phyloP scores from a whole-genome alignment of 768 basidiomycete genomes.

The Auriscalpium vulgare region DNA sequence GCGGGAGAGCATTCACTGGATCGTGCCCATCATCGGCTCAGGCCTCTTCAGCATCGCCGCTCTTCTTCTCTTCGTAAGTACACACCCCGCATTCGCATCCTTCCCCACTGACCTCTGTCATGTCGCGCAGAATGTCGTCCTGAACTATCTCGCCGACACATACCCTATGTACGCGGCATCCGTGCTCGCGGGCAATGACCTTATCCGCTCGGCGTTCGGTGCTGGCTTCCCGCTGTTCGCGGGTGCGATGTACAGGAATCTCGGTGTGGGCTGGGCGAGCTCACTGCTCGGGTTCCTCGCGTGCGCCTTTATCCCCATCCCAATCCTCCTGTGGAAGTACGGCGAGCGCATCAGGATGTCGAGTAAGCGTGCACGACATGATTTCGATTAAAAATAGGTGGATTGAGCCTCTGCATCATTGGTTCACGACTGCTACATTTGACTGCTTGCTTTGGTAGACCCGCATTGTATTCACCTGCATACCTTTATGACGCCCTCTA shows the following conservation, averaged over 20 bases:
- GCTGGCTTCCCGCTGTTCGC: slow-evolving; percentile 5
- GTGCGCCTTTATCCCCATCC: slow-evolving; percentile 17
- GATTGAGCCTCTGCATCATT: no score
- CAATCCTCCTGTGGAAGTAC: not conserved
- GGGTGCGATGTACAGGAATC: slow-evolving; percentile 13
- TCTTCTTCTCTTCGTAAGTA: slow-evolving; percentile 22
- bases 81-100: slow-evolving; percentile 20
- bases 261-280: slow-evolving; percentile 16
- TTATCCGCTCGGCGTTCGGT: slow-evolving; percentile 20
- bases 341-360: not conserved
- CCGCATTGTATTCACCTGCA: no score
- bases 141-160: slow-evolving; percentile 22
- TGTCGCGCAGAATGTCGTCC: slow-evolving; percentile 5
- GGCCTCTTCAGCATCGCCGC: slow-evolving; percentile 22
- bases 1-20: slow-evolving; percentile 23
- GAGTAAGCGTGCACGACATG: not conserved
- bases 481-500: no score
- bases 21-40: slow-evolving; percentile 25
- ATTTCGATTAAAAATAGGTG: not conserved
- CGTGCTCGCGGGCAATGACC: slow-evolving; percentile 25
- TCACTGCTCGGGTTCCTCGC: slow-evolving; percentile 20
- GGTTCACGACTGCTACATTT: no score
- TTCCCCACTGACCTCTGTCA: not conserved
- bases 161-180: slow-evolving; percentile 23
- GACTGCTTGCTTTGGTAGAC: no score